Evolutionary conservation across 2,329 filamentous ascomycete species (phyloP), one percentile per base, ranked within the genome.

Genomic region (Arthrocladium fulminans): DNA sequence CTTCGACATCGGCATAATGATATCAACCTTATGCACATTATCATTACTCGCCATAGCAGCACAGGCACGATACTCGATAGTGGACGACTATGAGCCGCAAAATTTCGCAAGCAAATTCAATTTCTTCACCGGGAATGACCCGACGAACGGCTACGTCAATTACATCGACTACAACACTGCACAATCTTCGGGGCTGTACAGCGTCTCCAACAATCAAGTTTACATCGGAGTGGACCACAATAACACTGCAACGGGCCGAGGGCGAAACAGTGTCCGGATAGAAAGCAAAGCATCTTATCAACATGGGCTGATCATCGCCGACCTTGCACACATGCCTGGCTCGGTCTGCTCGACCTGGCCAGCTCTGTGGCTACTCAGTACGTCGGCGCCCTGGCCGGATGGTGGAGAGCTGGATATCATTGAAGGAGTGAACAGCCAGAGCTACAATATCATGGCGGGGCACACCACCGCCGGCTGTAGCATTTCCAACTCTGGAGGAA

Each of bases 311-410:
- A 78, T 88, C 57, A 80, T 88, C 43, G 72, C 83, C 15, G 84
- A 88, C 61, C 76, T 88, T 45, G 72, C 72, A 19, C 84, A 88
- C 56, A 88, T 88, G 82, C 83, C 85, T 3, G 74, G 72, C n/a
- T 80, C 80, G 2, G 70, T 76, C 40, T 88, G 85, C 56, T 84
- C 84, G n/a, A 73, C 78, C 19, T 88, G 84, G 84, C 84, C 84
- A 47, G 80, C 83, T 9, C 65, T 86, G 50, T 73, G 70, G 70
- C 64, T 67, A 4, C 60, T 68, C 0, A 68, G 68, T 15, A 29
- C 47, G 8, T 35, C 27, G 12, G 29, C 19, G 2, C 29, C 35
- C 7, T 72, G 70, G 70, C 69, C 69, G 1, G 43, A 57, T 1
- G 61, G 64, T 29, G 70, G 70, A 12, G 70, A 73, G 62, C 73